Evolutionary conservation across 371 early-diverging fungal genomes (phyloP), one percentile per base, ranked within the genome.

Genomic region (Fennellomyces sp.): DNA sequence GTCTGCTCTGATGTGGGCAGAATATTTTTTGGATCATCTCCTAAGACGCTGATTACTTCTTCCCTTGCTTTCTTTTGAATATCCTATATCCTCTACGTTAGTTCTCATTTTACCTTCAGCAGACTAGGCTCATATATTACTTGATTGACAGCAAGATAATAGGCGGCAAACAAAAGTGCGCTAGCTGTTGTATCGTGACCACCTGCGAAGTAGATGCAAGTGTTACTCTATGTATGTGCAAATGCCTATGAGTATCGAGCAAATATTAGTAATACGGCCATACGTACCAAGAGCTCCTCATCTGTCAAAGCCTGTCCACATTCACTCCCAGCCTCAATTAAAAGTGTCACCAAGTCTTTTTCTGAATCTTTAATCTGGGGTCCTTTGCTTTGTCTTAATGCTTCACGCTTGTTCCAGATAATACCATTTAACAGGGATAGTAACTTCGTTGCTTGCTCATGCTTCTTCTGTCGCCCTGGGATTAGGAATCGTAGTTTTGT

Each of bases 181-280:
- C 52, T 54, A 10, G 73, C 47, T 6, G 73, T 70, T 0, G 73
- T 70, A 23, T 70, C 71, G 28, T 64, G 65, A 15, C 72, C 69
- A 35, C 66, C 71, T 64, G 54, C 21, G 28, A 65, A 60, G 48
- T 60, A 54, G 66, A 72, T 27, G 77, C 65, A 12, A 73, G 69
- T 28, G 79, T 78, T 41, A 77, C 83, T 56, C 82, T 78, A 33
- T 76, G n/a, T n/a, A n/a, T n/a, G n/a, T n/a, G n/a, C n/a, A n/a
- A n/a, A n/a, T n/a, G n/a, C n/a, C 13, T 26, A 13, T 12, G 4
- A 6, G 27, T 8, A n/a, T n/a, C n/a, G n/a, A n/a, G n/a, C n/a
- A n/a, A n/a, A n/a, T n/a, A n/a, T n/a, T n/a, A n/a, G n/a, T n/a
- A n/a, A n/a, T n/a, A n/a, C n/a, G n/a, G n/a, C n/a, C n/a, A n/a